phyloP scores from a whole-genome alignment of 2,329 filamentous ascomycete species.

The Trichoderma brevicompactum region DNA sequence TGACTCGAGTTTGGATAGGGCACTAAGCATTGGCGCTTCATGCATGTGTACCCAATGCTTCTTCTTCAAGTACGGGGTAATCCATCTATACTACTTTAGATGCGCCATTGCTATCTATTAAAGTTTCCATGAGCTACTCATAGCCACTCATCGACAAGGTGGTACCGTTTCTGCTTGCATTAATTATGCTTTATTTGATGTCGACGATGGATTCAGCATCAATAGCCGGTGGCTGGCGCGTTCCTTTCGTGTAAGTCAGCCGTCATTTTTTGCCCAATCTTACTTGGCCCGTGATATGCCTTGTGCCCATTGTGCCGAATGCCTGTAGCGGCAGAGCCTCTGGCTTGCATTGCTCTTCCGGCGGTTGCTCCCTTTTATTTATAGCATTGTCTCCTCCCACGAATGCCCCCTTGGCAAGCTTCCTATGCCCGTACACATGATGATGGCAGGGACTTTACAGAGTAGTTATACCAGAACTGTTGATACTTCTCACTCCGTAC shows the following conservation, averaged over 20 bases:
- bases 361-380: background rate
- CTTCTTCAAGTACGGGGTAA: background rate
- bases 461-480: background rate
- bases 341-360: background rate
- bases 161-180: background rate
- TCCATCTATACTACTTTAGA: background rate
- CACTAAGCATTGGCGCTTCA: background rate
- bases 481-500: conserved; percentile 20
- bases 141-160: background rate
- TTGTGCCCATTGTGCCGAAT: background rate
- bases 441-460: conserved; percentile 7
- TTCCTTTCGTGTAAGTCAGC: background rate
- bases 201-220: background rate
- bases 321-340: background rate
- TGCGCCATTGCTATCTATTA: background rate
- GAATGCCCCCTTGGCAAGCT: background rate
- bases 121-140: background rate
- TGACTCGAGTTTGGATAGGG: background rate
- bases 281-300: background rate
- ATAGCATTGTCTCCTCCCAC: background rate
- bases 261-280: background rate
- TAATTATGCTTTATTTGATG: background rate
- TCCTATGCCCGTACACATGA: background rate
- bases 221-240: too few relatives aligned
- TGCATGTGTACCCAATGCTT: conserved; percentile 14